Conservation (phyloP, 106 monocot species). For the Dendrobium huoshanense region DNA sequence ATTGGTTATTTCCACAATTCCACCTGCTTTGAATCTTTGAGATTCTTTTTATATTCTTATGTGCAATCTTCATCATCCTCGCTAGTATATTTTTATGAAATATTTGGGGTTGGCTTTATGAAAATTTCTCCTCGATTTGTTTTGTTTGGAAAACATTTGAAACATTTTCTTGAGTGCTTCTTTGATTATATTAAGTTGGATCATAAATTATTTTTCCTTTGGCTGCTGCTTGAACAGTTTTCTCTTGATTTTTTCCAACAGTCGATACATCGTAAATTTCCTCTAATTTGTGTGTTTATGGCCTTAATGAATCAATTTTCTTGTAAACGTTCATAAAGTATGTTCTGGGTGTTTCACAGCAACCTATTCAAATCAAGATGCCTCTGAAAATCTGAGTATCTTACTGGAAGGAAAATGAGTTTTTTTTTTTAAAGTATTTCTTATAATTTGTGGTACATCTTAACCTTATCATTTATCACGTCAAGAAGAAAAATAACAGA, state of each 20-base stretch:
- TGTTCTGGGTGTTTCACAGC: background rate
- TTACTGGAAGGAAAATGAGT: background rate
- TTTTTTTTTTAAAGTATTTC: constrained; percentile 17
- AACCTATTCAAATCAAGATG: background rate
- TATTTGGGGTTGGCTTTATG: background rate
- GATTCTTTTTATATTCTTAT: background rate
- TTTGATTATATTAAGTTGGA: background rate
- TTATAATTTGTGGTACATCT: constrained; percentile 83
- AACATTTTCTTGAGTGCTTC: background rate
- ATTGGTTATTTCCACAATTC: too few species aligned
- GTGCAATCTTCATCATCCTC: background rate
- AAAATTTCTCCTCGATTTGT: background rate
- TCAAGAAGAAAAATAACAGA: background rate
- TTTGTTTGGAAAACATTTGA: background rate
- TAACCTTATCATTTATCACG: background rate
- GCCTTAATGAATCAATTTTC: background rate
- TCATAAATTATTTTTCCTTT: background rate
- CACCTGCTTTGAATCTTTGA: background rate
- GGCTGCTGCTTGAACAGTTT: background rate
- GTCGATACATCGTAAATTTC: background rate
- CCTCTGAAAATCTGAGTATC: background rate
- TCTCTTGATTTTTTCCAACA: background rate
- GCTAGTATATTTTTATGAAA: background rate
- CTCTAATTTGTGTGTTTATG: background rate
- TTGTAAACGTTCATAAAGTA: background rate